A percentile compares a stretch with the other conserved stretches of the same genome.
These are phyloP conservation scores for Begonia peltatifolia DNA, from an alignment of 306 rosid species.

Conservation along the genomic window DNA sequence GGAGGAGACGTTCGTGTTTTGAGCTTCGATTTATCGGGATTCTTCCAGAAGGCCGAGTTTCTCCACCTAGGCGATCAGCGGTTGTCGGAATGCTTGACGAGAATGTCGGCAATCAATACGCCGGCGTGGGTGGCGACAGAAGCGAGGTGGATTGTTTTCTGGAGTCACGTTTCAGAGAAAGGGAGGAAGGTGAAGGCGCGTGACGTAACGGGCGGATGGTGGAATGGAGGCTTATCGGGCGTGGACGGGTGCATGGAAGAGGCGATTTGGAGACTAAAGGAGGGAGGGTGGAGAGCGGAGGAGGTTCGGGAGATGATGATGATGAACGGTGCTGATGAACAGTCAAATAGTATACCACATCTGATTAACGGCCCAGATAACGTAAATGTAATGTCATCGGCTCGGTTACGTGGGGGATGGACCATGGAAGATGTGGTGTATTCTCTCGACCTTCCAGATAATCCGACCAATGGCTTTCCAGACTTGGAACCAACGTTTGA, in stretches of 20 bases:
- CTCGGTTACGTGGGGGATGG: conserved; percentile 81
- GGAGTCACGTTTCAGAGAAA: conserved; percentile 46
- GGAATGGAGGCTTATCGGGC: conserved; percentile 15
- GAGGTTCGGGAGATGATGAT: conserved; percentile 74
- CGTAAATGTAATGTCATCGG: conserved; percentile 22
- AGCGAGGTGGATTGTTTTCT: conserved; percentile 32
- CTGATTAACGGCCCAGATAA: conserved; percentile 4
- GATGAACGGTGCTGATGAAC: conserved; percentile 24
- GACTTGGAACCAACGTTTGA: conserved; percentile 6
- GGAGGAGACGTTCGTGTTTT: conserved; percentile 25
- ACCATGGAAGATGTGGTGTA: conserved; percentile 57
- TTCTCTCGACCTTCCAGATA: conserved; percentile 32
- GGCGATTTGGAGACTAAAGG: conserved; percentile 38
- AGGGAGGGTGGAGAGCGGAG: conserved; percentile 83
- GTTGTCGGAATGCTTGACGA: conserved; percentile 1
- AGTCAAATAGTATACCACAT: not conserved
- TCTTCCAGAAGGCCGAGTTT: conserved; percentile 35
- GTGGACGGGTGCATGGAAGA: conserved; percentile 36
- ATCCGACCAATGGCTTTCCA: conserved; percentile 6
- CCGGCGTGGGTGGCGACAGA: conserved; percentile 69
- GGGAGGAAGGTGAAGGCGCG: conserved; percentile 5
- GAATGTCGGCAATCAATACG: conserved; percentile 1
- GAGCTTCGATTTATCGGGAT: conserved; percentile 45
- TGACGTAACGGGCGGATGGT: conserved; percentile 15
- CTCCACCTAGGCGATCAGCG: not conserved